phyloP scores from a whole-genome alignment of 2,329 filamentous ascomycete genomes.

The Neospermospora avenae region DNA sequence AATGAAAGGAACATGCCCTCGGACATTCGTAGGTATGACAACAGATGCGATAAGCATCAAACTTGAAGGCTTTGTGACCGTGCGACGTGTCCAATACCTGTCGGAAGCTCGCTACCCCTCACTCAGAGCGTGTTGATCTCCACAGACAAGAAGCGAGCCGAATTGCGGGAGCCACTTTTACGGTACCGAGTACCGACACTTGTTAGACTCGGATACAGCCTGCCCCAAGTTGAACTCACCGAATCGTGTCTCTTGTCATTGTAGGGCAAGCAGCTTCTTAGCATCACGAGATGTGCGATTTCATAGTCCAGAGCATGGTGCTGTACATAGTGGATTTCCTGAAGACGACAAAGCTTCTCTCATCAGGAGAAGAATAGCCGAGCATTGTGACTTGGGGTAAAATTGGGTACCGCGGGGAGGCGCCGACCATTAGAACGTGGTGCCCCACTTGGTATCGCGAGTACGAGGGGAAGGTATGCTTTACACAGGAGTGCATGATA shows the following conservation, averaged over 20 bases:
- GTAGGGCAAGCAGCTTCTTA: background rate
- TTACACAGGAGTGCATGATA: background rate
- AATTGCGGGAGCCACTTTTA: background rate
- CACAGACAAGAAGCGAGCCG: background rate
- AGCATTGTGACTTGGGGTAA: background rate
- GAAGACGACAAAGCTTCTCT: background rate
- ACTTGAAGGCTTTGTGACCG: background rate
- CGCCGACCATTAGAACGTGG: background rate
- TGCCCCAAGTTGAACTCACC: background rate
- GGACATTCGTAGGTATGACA: too few relatives aligned
- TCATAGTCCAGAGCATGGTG: background rate
- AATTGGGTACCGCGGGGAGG: background rate
- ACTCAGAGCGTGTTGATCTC: background rate
- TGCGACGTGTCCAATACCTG: background rate
- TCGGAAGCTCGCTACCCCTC: background rate
- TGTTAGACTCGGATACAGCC: background rate
- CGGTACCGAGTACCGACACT: background rate
- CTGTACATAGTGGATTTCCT: background rate
- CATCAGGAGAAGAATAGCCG: background rate
- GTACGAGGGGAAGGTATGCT: background rate
- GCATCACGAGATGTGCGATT: background rate
- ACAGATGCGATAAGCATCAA: background rate
- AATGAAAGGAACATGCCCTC: too few relatives aligned
- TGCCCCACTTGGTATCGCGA: background rate
- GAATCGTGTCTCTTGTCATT: background rate